Percentiles rank a stretch among this genome's conserved stretches.
Conservation (phyloP, 83 land plant species). For the Picea mariana region DNA sequence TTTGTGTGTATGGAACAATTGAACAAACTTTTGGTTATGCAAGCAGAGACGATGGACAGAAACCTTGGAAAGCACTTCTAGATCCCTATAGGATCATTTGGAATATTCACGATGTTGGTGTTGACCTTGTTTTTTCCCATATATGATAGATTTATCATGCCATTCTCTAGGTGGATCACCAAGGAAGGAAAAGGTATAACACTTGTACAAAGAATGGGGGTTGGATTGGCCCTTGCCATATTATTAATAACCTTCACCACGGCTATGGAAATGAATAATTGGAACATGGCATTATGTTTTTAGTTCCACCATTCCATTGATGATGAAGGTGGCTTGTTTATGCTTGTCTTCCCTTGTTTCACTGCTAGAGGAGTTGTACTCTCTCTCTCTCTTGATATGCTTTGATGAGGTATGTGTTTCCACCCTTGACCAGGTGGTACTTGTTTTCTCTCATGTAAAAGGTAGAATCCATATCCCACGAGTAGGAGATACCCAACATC, state of each 20-base stretch:
- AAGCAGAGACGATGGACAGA: conserved; percentile 71
- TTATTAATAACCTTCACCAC: conserved; percentile 27
- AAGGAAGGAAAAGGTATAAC: conserved; percentile 30
- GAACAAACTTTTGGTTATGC: conserved; percentile 53
- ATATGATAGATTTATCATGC: conserved; percentile 51
- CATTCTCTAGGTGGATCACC: conserved; percentile 11
- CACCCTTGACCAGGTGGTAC: no score
- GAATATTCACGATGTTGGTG: conserved; percentile 44
- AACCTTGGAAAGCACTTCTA: conserved; percentile 36
- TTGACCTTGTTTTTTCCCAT: conserved; percentile 48
- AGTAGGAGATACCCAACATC: no score
- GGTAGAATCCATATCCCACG: no score
- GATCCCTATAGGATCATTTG: conserved; percentile 62
- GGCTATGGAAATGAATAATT: conserved; percentile 24
- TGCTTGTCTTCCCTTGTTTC: no score
- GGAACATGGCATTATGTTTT: neutral
- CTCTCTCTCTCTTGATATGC: no score
- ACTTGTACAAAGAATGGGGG: conserved; percentile 37
- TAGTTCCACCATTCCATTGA: no score
- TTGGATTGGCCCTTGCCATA: conserved; percentile 42
- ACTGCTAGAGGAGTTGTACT: no score
- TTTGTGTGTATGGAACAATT: conserved; percentile 51
- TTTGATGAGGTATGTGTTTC: no score
- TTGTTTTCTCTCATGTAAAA: no score
- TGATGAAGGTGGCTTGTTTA: no score